Evolutionary conservation across 345 rosid species (phyloP), one percentile per base, ranked within the genome.

Genomic region (Arabidopsis suecica): DNA sequence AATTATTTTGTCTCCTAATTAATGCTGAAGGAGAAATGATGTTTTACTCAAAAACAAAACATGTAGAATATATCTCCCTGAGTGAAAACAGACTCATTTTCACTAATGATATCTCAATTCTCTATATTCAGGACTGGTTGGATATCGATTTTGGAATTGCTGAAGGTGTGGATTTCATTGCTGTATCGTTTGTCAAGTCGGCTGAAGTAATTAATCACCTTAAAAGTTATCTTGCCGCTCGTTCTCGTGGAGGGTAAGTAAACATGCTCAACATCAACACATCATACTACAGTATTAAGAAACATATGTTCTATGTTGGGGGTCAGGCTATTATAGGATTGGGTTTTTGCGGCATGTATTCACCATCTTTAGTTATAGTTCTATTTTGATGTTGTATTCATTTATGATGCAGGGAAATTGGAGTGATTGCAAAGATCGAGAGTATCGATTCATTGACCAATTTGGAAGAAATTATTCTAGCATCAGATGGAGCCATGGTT

Each of bases 401-500:
- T 4, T 7, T 38, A 18, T 23, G 32, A 73, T 81, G 59, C 84
- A 92, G 99, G 79, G 99, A 90, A 53, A 85, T 93, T 65, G 87
- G 95, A 74, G 86, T 96, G 65, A 83, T 96, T 82, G 98, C 98
- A 62, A 96, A 96, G 85, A 93, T 96, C 51, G 98, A 96, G 84
- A 96, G 99, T 72, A 83, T 90, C 14, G 98, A 93, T 77, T 96
- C 99, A 3, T 72, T 96, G 73, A 89, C 71, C 78, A 96, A 91
- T 81, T 86, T 96, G 84, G 95, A 93, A 84, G 97, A 89, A 69
- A 96, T 96, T 54, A 82, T 93, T 55, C 82, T 25, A 78, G 95
- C 96, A 72, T 93, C 99, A 53, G 98, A 93, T 83, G 99, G 99
- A 77, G 99, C 99, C 78, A 95, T 95, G 99, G 99, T 95, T 28